These are phyloP conservation scores for Phytopythium boreale DNA, from an alignment of 352 stramenopile species.

Conservation along the genomic window DNA sequence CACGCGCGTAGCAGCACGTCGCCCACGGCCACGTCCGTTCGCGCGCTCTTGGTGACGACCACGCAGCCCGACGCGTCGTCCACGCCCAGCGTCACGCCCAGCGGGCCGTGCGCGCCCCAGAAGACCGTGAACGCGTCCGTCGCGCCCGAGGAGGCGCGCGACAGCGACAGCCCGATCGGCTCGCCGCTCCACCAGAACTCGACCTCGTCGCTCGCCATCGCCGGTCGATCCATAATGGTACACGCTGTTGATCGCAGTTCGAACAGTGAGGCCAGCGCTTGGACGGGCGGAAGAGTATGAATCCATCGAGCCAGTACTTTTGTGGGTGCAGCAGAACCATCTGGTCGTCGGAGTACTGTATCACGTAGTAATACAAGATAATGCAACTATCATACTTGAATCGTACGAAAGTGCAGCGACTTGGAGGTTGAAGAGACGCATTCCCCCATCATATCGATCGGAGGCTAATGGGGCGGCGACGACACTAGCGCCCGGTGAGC, in stretches of 20 bases:
- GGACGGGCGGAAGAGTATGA: too few species aligned
- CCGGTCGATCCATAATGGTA: background rate
- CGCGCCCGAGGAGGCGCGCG: background rate
- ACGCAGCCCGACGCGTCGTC: constrained; percentile 65
- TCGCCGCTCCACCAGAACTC: constrained; percentile 8
- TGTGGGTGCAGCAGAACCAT: background rate
- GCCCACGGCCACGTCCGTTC: constrained; percentile 46
- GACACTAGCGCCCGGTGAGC: background rate
- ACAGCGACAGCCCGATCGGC: constrained; percentile 1
- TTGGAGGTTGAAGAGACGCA: too few species aligned
- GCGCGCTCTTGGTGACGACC: constrained; percentile 59
- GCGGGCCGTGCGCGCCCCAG: constrained; percentile 37
- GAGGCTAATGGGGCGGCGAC: background rate
- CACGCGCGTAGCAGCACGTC: constrained; percentile 54
- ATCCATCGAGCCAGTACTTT: too few species aligned
- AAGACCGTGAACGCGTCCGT: constrained; percentile 18
- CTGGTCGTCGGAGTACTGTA: too few species aligned
- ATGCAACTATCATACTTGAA: too few species aligned
- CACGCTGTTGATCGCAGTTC: background rate
- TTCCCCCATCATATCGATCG: too few species aligned
- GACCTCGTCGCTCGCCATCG: background rate
- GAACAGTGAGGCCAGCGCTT: background rate
- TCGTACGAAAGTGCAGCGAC: too few species aligned
- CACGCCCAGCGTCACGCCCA: constrained; percentile 74
- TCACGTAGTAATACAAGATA: too few species aligned